Evolutionary conservation across 2,329 filamentous ascomycete species (phyloP).

Genomic region (Claviceps sp.): DNA sequence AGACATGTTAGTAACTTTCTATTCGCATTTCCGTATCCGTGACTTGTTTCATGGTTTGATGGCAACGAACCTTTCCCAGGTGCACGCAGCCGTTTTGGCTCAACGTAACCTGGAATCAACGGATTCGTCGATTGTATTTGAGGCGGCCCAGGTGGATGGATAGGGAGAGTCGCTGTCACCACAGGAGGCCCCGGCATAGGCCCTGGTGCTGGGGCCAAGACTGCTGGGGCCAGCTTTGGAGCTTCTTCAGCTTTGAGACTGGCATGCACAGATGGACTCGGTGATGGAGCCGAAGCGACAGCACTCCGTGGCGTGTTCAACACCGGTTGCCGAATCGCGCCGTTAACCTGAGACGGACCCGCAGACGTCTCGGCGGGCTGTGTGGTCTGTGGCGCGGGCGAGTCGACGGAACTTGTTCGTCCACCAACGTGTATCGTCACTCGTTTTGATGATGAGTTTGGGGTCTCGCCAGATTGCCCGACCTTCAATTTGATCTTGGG

Average conservation of each 20-base stretch:
- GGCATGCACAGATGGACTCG: slow-evolving; percentile 28
- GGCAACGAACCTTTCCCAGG: slow-evolving; percentile 27
- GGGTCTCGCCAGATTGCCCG: slow-evolving; percentile 31
- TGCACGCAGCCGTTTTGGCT: slow-evolving; percentile 24
- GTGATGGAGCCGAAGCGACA: slow-evolving; percentile 26
- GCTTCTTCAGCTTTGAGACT: slow-evolving; percentile 24
- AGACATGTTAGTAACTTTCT: neutral
- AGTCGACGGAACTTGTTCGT: slow-evolving; percentile 39
- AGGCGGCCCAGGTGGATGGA: slow-evolving; percentile 11
- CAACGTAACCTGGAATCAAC: slow-evolving; percentile 19
- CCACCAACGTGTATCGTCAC: slow-evolving; percentile 60
- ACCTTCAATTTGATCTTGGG: slow-evolving; percentile 75
- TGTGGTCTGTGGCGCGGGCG: slow-evolving; percentile 30
- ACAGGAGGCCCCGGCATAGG: slow-evolving; percentile 5
- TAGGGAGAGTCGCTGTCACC: slow-evolving; percentile 6
- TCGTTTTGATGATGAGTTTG: slow-evolving; percentile 37
- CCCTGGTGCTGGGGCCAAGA: slow-evolving; percentile 9
- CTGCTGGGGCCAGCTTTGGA: slow-evolving; percentile 14
- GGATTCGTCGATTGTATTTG: slow-evolving; percentile 13
- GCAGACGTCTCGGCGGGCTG: slow-evolving; percentile 11
- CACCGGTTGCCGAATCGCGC: slow-evolving; percentile 10
- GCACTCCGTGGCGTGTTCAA: slow-evolving; percentile 28
- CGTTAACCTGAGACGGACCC: slow-evolving; percentile 12
- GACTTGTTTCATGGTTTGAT: neutral
- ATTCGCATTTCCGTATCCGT: too few relatives aligned